Evolutionary conservation across 768 basidiomycete species (phyloP).

Genomic region (Russula emetica): DNA sequence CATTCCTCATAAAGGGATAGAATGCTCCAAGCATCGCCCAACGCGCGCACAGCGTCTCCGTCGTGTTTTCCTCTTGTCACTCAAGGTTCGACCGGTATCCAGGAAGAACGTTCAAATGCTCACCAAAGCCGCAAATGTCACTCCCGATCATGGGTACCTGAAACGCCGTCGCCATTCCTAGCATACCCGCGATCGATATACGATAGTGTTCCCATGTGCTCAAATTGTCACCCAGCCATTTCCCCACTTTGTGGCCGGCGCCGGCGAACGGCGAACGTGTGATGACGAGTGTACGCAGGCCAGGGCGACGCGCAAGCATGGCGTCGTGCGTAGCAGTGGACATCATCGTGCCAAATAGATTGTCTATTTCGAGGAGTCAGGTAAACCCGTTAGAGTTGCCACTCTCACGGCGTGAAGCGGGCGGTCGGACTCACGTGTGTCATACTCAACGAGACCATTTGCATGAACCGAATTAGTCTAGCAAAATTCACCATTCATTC

Average conservation of each 20-base stretch:
- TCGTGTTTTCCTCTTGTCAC: slow-evolving; percentile 49
- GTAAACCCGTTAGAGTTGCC: not conserved
- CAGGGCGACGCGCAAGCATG: slow-evolving; percentile 59
- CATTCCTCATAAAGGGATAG: slow-evolving; percentile 77
- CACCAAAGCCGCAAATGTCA: slow-evolving; percentile 68
- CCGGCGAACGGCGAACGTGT: slow-evolving; percentile 73
- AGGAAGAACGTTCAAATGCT: slow-evolving; percentile 24
- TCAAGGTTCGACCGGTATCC: not conserved
- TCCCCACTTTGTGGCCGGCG: slow-evolving; percentile 61
- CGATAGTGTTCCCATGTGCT: slow-evolving; percentile 57
- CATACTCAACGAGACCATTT: slow-evolving; percentile 57
- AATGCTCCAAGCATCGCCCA: slow-evolving; percentile 79
- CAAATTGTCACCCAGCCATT: slow-evolving; percentile 70
- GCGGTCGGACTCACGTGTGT: slow-evolving; percentile 39
- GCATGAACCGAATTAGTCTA: slow-evolving; percentile 44
- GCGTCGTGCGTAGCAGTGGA: slow-evolving; percentile 56
- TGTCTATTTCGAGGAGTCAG: slow-evolving; percentile 37
- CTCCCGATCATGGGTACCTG: slow-evolving; percentile 74
- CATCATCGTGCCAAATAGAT: slow-evolving; percentile 72
- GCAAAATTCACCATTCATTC: not conserved
- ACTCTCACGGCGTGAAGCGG: not conserved
- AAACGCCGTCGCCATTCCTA: slow-evolving; percentile 60
- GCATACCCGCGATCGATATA: slow-evolving; percentile 56
- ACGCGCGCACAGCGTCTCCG: slow-evolving; percentile 64
- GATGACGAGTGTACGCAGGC: slow-evolving; percentile 57